Base-by-base conservation (phyloP, 495 filamentous ascomycete genomes). In the Hypoxylon fragiforme region DNA sequence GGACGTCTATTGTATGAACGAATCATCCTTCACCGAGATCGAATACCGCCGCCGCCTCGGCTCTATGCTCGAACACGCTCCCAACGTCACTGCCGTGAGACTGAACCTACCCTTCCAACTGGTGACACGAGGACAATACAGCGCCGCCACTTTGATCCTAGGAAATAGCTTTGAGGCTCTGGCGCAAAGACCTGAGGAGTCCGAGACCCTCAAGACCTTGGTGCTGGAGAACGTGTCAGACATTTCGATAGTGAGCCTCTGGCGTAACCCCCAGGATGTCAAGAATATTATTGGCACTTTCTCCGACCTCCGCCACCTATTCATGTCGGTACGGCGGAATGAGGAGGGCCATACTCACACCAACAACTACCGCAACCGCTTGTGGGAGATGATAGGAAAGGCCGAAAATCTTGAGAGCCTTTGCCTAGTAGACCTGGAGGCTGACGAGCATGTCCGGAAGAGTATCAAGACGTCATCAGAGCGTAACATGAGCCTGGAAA, bases 251-350 rank as follows among this genome's bases (percentile, higher is more conserved):
- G 48, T 54, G 13, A 50, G 44, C 35, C 47, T 63, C n/a, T 67
- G 64, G 64, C 41, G 42, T 14, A 67, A 67, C 35, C 64, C 64
- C 5, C 44, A 44, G 44, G 64, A 67, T 50, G 57, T 67, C 18
- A 62, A 54, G 45, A 67, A 67, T 36, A 64, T 67, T 38, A 57
- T 62, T 12, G 21, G 8, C 21, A 30, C 42, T 0, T 53, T 64
- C 7, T 26, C 13, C 9, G 42, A 54, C 9, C 46, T 67, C 6
- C 42, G 19, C 6, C 42, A 54, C 32, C 39, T 67, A 7, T 63
- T 62, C 15, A 38, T 67, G 20, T 56, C 60, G 7, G 24, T 67
- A 2, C 57, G 61, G 4, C 57, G 57, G n/a, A 47, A 64, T 9
- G 57, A 58, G 30, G 48, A 34, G 30, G 30, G 44, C 3, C 51